Evolutionary conservation across 768 basidiomycete genomes (phyloP).

Genomic region (Mycena filopes): DNA sequence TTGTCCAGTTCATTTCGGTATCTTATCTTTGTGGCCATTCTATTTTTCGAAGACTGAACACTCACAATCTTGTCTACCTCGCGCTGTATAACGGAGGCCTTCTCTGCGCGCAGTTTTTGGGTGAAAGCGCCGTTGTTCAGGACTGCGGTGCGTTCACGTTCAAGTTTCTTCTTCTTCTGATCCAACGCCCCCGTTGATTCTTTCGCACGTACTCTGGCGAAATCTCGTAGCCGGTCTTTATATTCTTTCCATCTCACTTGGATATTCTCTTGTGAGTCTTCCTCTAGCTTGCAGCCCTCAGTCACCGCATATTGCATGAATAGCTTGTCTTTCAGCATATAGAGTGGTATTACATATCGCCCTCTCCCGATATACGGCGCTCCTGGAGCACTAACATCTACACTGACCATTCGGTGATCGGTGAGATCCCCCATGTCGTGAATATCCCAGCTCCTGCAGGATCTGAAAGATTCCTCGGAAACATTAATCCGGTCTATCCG

Average conservation of each 20-base stretch:
- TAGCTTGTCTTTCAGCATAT: constrained; percentile 16
- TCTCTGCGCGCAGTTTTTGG: neutral
- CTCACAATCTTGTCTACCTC: neutral
- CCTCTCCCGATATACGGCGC: constrained; percentile 27
- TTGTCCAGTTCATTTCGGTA: neutral
- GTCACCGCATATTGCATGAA: neutral
- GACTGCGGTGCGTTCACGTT: neutral
- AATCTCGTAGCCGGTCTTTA: neutral
- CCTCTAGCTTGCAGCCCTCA: neutral
- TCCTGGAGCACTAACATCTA: constrained; percentile 2
- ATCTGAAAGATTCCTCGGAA: neutral
- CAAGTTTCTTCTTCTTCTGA: neutral
- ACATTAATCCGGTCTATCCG: neutral
- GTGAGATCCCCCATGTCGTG: neutral
- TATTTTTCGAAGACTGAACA: neutral
- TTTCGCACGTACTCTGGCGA: constrained; percentile 4
- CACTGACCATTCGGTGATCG: constrained; percentile 18
- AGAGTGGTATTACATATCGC: constrained; percentile 18
- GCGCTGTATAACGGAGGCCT: neutral
- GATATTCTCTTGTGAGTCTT: no score
- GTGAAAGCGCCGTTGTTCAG: neutral
- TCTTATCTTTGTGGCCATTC: neutral
- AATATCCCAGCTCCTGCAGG: neutral
- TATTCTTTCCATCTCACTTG: neutral
- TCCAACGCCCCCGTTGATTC: neutral